These are phyloP conservation scores for Bocquillonia castaneifolia DNA, from an alignment of 441 rosid genomes.

Conservation along the genomic window DNA sequence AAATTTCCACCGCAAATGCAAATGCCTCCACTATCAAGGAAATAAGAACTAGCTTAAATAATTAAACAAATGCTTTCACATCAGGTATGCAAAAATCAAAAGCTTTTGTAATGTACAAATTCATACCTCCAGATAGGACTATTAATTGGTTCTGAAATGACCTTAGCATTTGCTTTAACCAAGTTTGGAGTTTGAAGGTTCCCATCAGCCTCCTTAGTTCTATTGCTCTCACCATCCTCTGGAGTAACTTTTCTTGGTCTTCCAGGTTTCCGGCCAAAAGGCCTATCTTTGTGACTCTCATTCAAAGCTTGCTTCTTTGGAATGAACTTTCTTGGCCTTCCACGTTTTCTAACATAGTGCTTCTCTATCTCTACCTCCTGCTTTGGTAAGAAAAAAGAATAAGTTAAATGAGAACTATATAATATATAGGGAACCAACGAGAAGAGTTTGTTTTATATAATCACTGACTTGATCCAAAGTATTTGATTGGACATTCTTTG, in stretches of 20 bases:
- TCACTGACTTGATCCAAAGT: not conserved
- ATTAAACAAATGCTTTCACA: not conserved
- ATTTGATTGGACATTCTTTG: constrained; percentile 7
- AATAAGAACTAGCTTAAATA: not conserved
- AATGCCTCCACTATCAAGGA: constrained; percentile 7
- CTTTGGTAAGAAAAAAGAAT: not conserved
- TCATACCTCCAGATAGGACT: constrained; percentile 15
- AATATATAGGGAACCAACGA: not conserved
- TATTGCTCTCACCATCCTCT: not conserved
- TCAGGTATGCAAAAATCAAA: not conserved
- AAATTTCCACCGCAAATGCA: not conserved
- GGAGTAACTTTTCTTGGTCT: not conserved
- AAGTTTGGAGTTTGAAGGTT: not conserved
- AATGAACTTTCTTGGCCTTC: constrained; percentile 1
- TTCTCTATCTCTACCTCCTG: not conserved
- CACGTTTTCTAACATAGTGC: not conserved
- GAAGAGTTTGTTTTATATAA: not conserved
- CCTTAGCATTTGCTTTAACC: not conserved
- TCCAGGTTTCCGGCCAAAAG: not conserved
- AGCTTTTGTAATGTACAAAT: not conserved
- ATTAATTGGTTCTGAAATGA: not conserved
- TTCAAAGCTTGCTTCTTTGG: not conserved
- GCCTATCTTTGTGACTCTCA: not conserved
- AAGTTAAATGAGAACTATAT: too few species aligned
- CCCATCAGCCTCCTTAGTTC: not conserved